Base-by-base conservation (phyloP, 805 yeast species). In the Ogataea dorogensis region DNA sequence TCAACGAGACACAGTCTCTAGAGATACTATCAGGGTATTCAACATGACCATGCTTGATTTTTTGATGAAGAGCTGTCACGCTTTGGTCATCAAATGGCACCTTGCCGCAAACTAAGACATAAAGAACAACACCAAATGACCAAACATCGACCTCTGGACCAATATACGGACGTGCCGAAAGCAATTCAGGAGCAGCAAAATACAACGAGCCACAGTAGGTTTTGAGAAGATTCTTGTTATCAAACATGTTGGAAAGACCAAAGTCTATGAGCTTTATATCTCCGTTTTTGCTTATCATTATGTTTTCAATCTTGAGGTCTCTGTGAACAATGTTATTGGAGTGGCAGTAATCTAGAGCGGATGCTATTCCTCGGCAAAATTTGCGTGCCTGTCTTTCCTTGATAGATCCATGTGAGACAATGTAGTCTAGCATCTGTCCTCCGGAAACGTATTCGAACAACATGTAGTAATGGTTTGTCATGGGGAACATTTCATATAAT, bases 91-190 rank as follows among this genome's bases (percentile, higher is more conserved):
- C 98, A 59, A 93, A 93, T 7, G 99, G 99, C 10, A 93, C 98
- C 59, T 87, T 89, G 37, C 99, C 99, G 59, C 97, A 89, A 2
- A 93, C 96, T 43, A 93, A 69, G 6, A 93, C 99, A 56, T 87
- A 93, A 33, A 93, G 65, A 0, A 93, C 98, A 20, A 93, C 95
- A 46, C 98, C 98, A 68, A 89, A 91, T 2, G 96, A 86, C 98
- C 98, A 93, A 13, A 93, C 81, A 60, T 93, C 98, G 31, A 93
- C 96, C 59, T 93, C 98, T 1, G 98, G 98, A 0, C 98, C 99
- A 23, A 75, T 70, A 54, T 93, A 93, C 1, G 96, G 97, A 48
- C 79, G 79, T 1, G 98, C 98, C 41, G 86, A 84, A 36, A 93
- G 68, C 49, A 93, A 70, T 61, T 93, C 99, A 0, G 99, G 99